Percentiles rank a stretch among this genome's conserved stretches.
These are phyloP conservation scores for Infundibulicybe gibba DNA, from an alignment of 768 basidiomycete species.

Conservation along the genomic window DNA sequence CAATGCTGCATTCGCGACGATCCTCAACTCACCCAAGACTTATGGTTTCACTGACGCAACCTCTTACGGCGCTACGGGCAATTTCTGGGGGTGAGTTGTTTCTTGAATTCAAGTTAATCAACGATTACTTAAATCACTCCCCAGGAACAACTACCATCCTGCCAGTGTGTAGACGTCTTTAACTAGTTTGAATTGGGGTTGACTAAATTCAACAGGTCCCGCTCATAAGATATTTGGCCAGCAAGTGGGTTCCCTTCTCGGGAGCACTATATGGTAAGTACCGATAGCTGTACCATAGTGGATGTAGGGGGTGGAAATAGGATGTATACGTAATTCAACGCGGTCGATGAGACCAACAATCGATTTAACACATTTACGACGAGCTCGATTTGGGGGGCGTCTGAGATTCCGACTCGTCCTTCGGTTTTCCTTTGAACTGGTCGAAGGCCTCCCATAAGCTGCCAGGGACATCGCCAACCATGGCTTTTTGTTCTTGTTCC, in stretches of 20 bases:
- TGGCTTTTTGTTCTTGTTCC: slow-evolving; percentile 35
- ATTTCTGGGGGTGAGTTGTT: slow-evolving; percentile 51
- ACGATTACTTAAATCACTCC: not conserved
- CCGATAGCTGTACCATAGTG: no score
- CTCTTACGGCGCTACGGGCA: slow-evolving; percentile 35
- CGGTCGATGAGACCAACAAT: no score
- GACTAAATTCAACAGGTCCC: slow-evolving; percentile 22
- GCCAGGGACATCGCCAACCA: slow-evolving; percentile 39
- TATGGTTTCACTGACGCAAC: slow-evolving; percentile 56
- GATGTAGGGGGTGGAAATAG: no score
- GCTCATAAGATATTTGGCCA: slow-evolving; percentile 36
- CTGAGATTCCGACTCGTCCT: slow-evolving; percentile 1
- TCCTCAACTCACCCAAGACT: slow-evolving; percentile 42
- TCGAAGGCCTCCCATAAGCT: slow-evolving; percentile 48
- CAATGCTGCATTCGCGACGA: slow-evolving; percentile 41
- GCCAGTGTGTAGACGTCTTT: slow-evolving; percentile 30
- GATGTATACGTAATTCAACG: no score
- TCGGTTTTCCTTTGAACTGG: slow-evolving; percentile 12
- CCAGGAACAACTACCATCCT: slow-evolving; percentile 53
- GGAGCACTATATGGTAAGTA: slow-evolving; percentile 19
- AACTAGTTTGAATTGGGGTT: no score
- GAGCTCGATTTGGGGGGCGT: no score
- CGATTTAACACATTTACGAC: no score
- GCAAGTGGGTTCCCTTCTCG: slow-evolving; percentile 20
- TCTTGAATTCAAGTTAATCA: not conserved